phyloP scores from a whole-genome alignment of 2,329 filamentous ascomycete species.

The Cephalotrichum gorgonifer region DNA sequence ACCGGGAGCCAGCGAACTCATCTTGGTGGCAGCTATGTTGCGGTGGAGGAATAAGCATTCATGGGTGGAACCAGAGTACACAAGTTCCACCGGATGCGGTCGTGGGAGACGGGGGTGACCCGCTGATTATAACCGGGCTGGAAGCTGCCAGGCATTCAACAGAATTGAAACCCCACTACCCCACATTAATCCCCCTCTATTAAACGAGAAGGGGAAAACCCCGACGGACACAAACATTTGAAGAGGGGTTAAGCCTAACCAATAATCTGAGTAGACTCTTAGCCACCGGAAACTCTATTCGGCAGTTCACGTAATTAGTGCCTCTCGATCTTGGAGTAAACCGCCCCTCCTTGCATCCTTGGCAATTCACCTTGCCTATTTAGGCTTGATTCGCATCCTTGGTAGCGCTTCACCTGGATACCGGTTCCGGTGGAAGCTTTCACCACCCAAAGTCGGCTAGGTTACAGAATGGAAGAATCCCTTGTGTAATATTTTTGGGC shows the following conservation, averaged over 20 bases:
- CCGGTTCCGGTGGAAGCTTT: conserved; percentile 4
- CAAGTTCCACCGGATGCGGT: conserved; percentile 5
- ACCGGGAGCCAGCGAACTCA: conserved; percentile 2
- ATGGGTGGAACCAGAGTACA: background rate
- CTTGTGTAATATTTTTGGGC: too few relatives aligned
- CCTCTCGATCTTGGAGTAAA: too few relatives aligned
- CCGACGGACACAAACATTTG: too few relatives aligned
- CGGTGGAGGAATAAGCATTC: background rate
- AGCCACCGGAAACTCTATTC: too few relatives aligned
- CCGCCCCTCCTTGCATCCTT: background rate
- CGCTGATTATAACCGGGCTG: background rate
- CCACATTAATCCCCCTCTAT: too few relatives aligned
- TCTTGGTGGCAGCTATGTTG: background rate
- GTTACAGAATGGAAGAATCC: background rate
- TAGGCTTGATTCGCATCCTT: background rate
- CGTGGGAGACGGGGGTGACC: background rate
- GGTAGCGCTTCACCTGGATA: background rate
- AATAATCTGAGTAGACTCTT: too few relatives aligned
- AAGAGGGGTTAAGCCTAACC: too few relatives aligned
- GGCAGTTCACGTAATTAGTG: background rate
- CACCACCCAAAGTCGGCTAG: background rate
- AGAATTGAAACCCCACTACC: too few relatives aligned
- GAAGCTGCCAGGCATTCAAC: background rate
- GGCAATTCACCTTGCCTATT: background rate
- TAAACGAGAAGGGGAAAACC: too few relatives aligned